Evolutionary conservation across 495 filamentous ascomycete species (phyloP).

Genomic region (Aspergillus taichungensis): DNA sequence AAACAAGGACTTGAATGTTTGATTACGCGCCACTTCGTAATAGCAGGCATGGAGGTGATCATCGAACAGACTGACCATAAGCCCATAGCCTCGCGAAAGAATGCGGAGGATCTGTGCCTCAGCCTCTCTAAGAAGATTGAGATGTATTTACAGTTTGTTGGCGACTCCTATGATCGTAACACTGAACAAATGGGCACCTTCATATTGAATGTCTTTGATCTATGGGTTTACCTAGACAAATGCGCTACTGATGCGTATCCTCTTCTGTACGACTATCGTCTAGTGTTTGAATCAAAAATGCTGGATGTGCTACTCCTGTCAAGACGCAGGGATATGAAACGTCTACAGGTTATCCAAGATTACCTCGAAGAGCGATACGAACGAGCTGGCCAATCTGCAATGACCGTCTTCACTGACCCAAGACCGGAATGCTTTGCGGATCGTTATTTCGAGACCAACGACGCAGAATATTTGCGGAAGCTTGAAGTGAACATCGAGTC

Average conservation of each 20-base stretch:
- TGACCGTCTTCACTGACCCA: slow-evolving; percentile 38
- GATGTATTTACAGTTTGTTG: slow-evolving; percentile 21
- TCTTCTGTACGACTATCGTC: slow-evolving; percentile 43
- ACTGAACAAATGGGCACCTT: slow-evolving; percentile 44
- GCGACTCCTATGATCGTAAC: slow-evolving; percentile 33
- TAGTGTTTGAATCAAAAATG: slow-evolving; percentile 39
- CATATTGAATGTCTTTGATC: slow-evolving; percentile 46
- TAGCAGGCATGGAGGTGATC: slow-evolving; percentile 18
- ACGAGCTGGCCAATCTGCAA: neutral
- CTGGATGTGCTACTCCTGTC: slow-evolving; percentile 44
- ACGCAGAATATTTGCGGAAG: slow-evolving; percentile 12
- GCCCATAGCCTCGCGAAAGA: neutral
- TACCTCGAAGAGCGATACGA: slow-evolving; percentile 33
- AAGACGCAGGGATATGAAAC: slow-evolving; percentile 31
- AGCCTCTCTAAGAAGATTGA: slow-evolving; percentile 27
- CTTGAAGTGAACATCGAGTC: slow-evolving; percentile 26
- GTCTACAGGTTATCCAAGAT: slow-evolving; percentile 37
- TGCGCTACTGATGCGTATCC: slow-evolving; percentile 28
- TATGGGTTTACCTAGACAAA: slow-evolving; percentile 53
- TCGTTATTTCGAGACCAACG: slow-evolving; percentile 29
- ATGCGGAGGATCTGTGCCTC: slow-evolving; percentile 18
- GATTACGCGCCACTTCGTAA: slow-evolving; percentile 13
- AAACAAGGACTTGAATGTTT: slow-evolving; percentile 14
- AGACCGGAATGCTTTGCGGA: slow-evolving; percentile 31
- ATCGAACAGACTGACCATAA: slow-evolving; percentile 7